Conservation (phyloP, 495 filamentous ascomycete genomes). For the Xylaria palmicola region DNA sequence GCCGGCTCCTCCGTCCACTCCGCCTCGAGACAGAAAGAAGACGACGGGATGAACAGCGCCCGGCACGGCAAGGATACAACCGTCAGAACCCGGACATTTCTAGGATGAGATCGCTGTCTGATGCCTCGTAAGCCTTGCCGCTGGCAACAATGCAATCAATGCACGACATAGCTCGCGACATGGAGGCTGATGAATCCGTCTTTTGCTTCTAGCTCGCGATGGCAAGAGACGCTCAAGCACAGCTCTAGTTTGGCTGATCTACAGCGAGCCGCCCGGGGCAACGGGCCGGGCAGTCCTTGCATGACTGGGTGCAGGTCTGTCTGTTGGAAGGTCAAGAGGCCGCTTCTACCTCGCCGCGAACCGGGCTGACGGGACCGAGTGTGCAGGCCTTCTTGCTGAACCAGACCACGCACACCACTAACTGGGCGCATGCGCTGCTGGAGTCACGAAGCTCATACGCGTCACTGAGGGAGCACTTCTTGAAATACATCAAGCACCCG, state of each 20-base stretch:
- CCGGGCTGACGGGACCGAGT: conserved; percentile 11
- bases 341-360: conserved; percentile 2
- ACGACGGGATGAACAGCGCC: neutral
- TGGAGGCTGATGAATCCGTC: neutral
- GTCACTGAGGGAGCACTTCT: conserved; percentile 68
- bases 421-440: conserved; percentile 66
- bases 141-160: too few relatives aligned
- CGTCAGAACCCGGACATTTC: neutral
- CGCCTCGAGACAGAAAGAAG: too few relatives aligned
- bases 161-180: neutral
- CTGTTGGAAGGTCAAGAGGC: conserved; percentile 79
- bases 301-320: conserved; percentile 76
- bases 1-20: neutral
- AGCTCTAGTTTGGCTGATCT: conserved; percentile 62
- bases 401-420: conserved; percentile 60
- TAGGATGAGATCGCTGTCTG: conserved; percentile 63
- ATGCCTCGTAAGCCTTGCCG: conserved; percentile 52
- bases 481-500: conserved; percentile 77
- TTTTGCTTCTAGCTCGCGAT: conserved; percentile 48
- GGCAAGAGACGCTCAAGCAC: conserved; percentile 63
- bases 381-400: conserved; percentile 77
- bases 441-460: conserved; percentile 73
- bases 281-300: conserved; percentile 60
- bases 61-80: neutral
- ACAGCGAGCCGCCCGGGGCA: conserved; percentile 59